Evolutionary conservation across 2,329 filamentous ascomycete species (phyloP), one percentile per base, ranked within the genome.

Genomic region (Talaromyces sp.): DNA sequence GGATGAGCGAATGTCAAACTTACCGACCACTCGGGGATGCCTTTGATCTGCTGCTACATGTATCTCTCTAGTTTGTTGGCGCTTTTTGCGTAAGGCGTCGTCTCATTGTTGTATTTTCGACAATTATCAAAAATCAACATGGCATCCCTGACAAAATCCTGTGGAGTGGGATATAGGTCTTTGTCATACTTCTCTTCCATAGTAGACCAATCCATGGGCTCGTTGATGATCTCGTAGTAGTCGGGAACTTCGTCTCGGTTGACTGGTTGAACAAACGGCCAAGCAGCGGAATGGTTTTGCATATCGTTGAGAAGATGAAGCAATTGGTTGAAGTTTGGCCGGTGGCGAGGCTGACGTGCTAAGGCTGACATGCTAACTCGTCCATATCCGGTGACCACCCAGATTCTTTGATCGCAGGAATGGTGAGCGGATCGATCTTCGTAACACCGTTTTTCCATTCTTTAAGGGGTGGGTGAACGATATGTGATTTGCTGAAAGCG

Each of bases 361-460:
- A n/a, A 31, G 95, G 94, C 73, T 96, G 92, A 40, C 95, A 90
- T 1, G 95, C 92, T 27, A 99, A 84, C 74, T 96, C 92, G 78
- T 99, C 95, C 95, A 99, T 99, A 72, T 96, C 94, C 0, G 91
- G 90, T 0, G 91, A 96, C 95, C 95, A 99, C 65, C 95, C 94
- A 0, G 92, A 95, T 54, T 88, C 90, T 69, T 89, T 92, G 76
- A 99, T 97, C 14, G 94, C 93, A 18, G 90, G 85, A 66, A 98
- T 94, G 27, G 86, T 85, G 64, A 97, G 83, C 0, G 95, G 92
- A 71, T 99, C 90, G 72, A 98, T 96, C 59, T 87, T 80, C 34
- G 81, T 81, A 10, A 89, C 81, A 28, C 88, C 90, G 61, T 87
- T 90, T 72, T 87, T 89, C 93, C 94, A 99, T 70, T 92, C 86